Evolutionary conservation across 495 filamentous ascomycete genomes (phyloP).

Genomic region (Hypoxylon fuscum): DNA sequence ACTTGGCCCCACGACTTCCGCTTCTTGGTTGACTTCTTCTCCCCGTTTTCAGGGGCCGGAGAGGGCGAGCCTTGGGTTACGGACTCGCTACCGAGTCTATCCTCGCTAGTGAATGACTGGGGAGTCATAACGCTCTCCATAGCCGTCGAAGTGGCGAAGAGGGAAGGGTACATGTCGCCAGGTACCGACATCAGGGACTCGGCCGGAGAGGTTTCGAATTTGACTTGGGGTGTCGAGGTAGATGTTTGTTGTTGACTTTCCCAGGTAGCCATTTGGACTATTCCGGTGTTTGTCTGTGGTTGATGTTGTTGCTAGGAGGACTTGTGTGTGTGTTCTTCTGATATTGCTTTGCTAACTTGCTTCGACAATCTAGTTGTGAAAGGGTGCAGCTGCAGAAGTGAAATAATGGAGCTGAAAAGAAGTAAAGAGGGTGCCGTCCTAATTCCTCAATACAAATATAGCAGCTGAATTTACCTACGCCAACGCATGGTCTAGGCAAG

Average conservation of each 20-base stretch:
- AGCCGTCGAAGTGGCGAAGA: conserved; percentile 53
- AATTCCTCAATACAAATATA: conserved; percentile 55
- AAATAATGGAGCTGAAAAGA: conserved; percentile 30
- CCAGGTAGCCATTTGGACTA: conserved; percentile 51
- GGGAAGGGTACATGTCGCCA: conserved; percentile 59
- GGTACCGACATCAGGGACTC: conserved; percentile 64
- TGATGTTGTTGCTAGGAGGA: conserved; percentile 44
- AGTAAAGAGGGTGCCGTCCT: conserved; percentile 55
- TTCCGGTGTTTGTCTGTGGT: conserved; percentile 6
- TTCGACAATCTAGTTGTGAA: conserved; percentile 5
- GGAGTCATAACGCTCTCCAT: conserved; percentile 58
- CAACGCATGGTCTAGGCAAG: conserved; percentile 28
- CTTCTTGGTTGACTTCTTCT: conserved; percentile 91
- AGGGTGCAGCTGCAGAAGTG: conserved; percentile 22
- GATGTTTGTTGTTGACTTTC: conserved; percentile 39
- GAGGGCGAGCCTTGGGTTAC: conserved; percentile 21
- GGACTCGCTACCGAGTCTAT: conserved; percentile 18
- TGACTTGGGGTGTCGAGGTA: conserved; percentile 53
- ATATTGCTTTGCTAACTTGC: conserved; percentile 12
- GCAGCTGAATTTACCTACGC: conserved; percentile 30
- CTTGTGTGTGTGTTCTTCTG: conserved; percentile 46
- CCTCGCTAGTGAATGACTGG: conserved; percentile 47
- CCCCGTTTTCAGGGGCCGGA: conserved; percentile 41
- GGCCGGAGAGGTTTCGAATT: conserved; percentile 59
- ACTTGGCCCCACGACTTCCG: conserved; percentile 99